These are phyloP conservation scores for Radiomyces spectabilis DNA, from an alignment of 192 early-diverging fungal species.

Conservation along the genomic window DNA sequence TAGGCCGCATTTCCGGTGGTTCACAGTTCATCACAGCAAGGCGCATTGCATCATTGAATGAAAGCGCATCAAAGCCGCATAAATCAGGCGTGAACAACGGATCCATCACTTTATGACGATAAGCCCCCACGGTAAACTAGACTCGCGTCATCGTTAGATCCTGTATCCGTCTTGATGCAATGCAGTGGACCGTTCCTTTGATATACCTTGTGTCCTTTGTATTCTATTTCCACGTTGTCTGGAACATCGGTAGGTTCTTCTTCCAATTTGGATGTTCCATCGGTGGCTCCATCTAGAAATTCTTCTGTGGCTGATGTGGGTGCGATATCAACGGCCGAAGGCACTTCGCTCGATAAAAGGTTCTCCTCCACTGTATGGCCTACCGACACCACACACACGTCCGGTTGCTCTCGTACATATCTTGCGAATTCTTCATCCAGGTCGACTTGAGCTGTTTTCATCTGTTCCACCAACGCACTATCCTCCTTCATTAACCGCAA, in stretches of 20 bases:
- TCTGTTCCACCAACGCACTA: constrained; percentile 34
- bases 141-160: background rate
- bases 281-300: constrained; percentile 11
- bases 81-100: constrained; percentile 66
- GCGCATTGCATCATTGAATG: constrained; percentile 57
- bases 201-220: constrained; percentile 52
- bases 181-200: no score
- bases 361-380: constrained; percentile 12
- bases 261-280: constrained; percentile 14
- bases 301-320: constrained; percentile 11
- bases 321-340: background rate
- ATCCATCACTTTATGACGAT: constrained; percentile 53
- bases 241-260: constrained; percentile 19
- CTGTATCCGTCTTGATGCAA: background rate
- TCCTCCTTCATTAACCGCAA: constrained; percentile 53
- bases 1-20: constrained; percentile 59
- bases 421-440: constrained; percentile 50
- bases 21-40: constrained; percentile 58
- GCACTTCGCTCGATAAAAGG: background rate
- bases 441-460: constrained; percentile 18
- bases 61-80: constrained; percentile 27
- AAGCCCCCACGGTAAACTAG: constrained; percentile 52
- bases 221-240: constrained; percentile 41
- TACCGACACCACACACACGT: constrained; percentile 29
- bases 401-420: constrained; percentile 44